Base-by-base conservation (phyloP, 2,329 filamentous ascomycete species). In the Rugonectria rugulosa region DNA sequence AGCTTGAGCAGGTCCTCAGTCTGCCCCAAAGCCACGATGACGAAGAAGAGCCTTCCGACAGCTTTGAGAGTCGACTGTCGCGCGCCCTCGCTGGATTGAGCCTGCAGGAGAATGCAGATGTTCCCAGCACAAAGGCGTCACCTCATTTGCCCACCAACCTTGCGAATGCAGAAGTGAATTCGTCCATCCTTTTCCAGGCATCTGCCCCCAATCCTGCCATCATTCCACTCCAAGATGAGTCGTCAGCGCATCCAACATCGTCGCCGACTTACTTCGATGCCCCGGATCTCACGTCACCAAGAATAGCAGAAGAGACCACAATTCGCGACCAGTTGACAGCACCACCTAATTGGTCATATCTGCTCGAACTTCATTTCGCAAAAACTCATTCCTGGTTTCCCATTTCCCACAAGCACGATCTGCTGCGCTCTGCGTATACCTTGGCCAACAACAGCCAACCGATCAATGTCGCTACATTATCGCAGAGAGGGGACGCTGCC, bases 331-430 rank as follows among this genome's bases (percentile, higher is more conserved):
- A 2, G 12, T 15, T 36, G 12, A 31, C 34, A 4, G 11, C 49
- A 2, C 52, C 52, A 3, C 6, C 17, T 6, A 37, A 57, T 19
- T 57, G 52, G 56, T 41, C 52, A n/a, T 40, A 36, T 17, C 41
- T 58, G 1, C 17, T 58, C 2, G 51, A 58, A 15, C 11, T 58
- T 17, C 45, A 58, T 11, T 50, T 55, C 24, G 24, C 34, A n/a
- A 51, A 32, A 19, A 58, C 51, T 2, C 56, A 58, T 27, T 58
- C 45, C 37, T 58, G 56, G 56, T 54, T 58, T 8, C 56, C 56
- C 3, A 58, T 58, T 2, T 42, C 45, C 2, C 51, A 51, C 7
- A 58, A 51, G 9, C 46, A 58, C n/a, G 51, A 54, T 7, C 42
- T 58, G 15, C 10, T 58, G 14, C 51, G 56, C n/a, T 47, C 41